Conservation (phyloP, 345 rosid genomes). For the Eucalyptus virginea region DNA sequence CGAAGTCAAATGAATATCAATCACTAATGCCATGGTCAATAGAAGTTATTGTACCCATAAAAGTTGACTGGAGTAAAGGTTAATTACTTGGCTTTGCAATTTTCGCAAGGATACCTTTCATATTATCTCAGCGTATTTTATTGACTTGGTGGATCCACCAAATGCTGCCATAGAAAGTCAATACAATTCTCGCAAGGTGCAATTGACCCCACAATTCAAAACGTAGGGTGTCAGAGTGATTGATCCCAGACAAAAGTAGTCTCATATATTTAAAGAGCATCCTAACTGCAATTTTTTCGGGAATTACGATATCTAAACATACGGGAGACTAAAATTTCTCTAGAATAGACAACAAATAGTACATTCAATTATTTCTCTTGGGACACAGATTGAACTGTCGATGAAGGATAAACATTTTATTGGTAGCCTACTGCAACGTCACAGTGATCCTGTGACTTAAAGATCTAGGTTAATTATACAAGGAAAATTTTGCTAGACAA, state of each 20-base stretch:
- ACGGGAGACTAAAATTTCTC: neutral
- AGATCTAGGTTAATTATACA: neutral
- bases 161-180: neutral
- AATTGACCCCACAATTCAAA: neutral
- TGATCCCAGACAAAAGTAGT: neutral
- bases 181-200: neutral
- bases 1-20: neutral
- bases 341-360: neutral
- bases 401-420: neutral
- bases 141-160: neutral
- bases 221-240: neutral
- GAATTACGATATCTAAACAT: neutral
- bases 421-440: neutral
- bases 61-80: neutral
- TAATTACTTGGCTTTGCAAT: neutral
- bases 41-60: neutral
- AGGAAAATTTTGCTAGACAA: neutral
- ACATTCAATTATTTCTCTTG: neutral
- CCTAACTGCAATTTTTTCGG: neutral
- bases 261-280: neutral
- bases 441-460: neutral
- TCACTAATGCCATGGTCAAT: neutral
- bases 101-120: neutral
- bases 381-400: neutral
- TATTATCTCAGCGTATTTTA: neutral